phyloP scores from a whole-genome alignment of 2,329 filamentous ascomycete genomes.

The Colletotrichum sublineola region DNA sequence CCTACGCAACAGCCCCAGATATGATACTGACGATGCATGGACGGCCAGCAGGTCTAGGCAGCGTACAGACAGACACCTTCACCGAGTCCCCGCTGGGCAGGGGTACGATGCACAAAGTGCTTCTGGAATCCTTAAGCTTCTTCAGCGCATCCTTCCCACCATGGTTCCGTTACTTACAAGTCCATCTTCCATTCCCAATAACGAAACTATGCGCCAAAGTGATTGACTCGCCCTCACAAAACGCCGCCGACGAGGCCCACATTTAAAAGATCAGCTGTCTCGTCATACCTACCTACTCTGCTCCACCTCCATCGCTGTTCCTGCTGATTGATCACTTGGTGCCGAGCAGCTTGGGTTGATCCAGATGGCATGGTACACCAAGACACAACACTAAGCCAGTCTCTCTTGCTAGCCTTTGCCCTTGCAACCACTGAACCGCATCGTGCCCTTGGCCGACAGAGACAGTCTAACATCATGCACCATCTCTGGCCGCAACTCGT shows the following conservation, averaged over 20 bases:
- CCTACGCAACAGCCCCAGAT: not conserved
- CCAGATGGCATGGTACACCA: not conserved
- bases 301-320: not conserved
- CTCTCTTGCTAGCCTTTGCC: not conserved
- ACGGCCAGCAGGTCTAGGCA: not conserved
- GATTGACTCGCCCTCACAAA: not conserved
- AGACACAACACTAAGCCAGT: slow-evolving; percentile 9
- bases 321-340: not conserved
- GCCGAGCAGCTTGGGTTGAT: slow-evolving; percentile 1
- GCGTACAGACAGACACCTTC: not conserved
- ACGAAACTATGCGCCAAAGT: not conserved
- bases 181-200: not conserved
- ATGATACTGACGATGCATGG: not conserved
- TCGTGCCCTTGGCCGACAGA: not conserved
- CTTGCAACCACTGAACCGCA: not conserved
- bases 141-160: not conserved
- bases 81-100: not conserved
- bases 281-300: not conserved
- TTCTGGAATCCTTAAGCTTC: not conserved
- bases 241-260: not conserved
- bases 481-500: slow-evolving; percentile 7
- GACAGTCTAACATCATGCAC: not conserved
- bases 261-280: not conserved
- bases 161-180: not conserved
- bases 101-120: not conserved